Percentiles rank a stretch among this genome's conserved stretches.
Evolutionary conservation across 2,329 filamentous ascomycete species (phyloP).

Genomic region (Endoconidiophora laricicola): DNA sequence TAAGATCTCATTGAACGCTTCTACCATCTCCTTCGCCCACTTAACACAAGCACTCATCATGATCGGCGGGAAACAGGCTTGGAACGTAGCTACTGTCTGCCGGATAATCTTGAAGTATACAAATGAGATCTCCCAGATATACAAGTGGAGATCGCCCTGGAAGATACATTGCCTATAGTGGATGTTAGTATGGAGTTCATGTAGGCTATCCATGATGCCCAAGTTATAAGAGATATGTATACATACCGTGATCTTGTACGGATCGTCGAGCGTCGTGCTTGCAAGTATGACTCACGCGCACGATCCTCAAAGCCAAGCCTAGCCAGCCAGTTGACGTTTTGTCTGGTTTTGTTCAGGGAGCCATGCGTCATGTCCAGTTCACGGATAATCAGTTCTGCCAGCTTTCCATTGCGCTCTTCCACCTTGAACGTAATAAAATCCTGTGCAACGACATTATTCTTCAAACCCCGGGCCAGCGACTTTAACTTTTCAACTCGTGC

Average conservation of each 20-base stretch:
- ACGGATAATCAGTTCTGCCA: slow-evolving; percentile 61
- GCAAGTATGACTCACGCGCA: slow-evolving; percentile 72
- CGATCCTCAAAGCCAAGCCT: slow-evolving; percentile 80
- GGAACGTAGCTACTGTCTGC: slow-evolving; percentile 82
- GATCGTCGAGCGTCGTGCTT: slow-evolving; percentile 61
- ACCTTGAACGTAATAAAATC: slow-evolving; percentile 87
- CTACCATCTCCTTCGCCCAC: slow-evolving; percentile 93
- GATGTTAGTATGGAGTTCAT: background rate
- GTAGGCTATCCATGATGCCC: background rate
- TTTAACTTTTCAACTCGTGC: slow-evolving; percentile 71
- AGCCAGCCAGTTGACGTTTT: slow-evolving; percentile 69
- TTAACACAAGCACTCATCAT: slow-evolving; percentile 93
- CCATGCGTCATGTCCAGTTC: slow-evolving; percentile 64
- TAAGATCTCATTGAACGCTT: slow-evolving; percentile 74
- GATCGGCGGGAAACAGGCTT: slow-evolving; percentile 65
- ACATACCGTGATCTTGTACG: slow-evolving; percentile 65
- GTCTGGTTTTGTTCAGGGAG: slow-evolving; percentile 59
- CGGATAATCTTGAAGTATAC: slow-evolving; percentile 90
- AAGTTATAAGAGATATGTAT: too few species aligned
- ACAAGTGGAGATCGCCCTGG: slow-evolving; percentile 78
- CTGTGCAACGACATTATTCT: slow-evolving; percentile 73
- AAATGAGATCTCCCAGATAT: slow-evolving; percentile 89
- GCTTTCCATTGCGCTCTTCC: slow-evolving; percentile 62
- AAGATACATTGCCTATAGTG: slow-evolving; percentile 69
- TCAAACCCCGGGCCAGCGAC: slow-evolving; percentile 59